Conservation (phyloP, 345 rosid species). For the Brassica carinata region DNA sequence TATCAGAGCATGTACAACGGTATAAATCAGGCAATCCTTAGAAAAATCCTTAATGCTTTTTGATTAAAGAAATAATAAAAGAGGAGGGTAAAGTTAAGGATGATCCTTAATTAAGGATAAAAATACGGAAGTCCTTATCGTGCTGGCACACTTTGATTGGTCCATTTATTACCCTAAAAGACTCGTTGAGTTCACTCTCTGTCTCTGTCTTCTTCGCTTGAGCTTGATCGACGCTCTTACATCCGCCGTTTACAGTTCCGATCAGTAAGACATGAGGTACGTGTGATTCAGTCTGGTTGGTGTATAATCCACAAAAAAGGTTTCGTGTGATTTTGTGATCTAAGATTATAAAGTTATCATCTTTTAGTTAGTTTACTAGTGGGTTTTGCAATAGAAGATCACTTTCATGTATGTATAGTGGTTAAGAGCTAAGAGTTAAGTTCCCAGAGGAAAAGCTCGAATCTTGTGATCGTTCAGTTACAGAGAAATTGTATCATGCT, state of each 20-base stretch:
- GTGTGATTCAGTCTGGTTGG: not conserved
- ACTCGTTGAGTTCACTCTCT: not conserved
- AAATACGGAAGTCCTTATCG: no score
- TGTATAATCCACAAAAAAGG: not conserved
- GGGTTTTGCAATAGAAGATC: conserved; percentile 1
- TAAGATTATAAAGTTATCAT: not conserved
- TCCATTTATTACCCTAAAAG: not conserved
- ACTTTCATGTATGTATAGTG: not conserved
- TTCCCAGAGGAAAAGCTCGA: not conserved
- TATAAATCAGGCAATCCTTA: no score
- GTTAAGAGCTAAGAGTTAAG: not conserved
- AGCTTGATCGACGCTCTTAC: conserved; percentile 22
- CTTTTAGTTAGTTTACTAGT: conserved; percentile 5
- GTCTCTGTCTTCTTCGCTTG: not conserved
- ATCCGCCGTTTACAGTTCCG: conserved; percentile 2
- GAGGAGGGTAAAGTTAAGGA: no score
- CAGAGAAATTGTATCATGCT: not conserved
- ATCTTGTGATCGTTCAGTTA: not conserved
- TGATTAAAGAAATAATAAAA: no score
- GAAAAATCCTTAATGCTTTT: no score
- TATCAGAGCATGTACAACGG: not conserved
- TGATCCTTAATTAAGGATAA: no score
- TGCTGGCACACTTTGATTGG: no score
- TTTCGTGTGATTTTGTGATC: not conserved
- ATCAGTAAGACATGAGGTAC: conserved; percentile 35